Conservation (phyloP, 345 rosid species). For the Gossypium thurberi region DNA sequence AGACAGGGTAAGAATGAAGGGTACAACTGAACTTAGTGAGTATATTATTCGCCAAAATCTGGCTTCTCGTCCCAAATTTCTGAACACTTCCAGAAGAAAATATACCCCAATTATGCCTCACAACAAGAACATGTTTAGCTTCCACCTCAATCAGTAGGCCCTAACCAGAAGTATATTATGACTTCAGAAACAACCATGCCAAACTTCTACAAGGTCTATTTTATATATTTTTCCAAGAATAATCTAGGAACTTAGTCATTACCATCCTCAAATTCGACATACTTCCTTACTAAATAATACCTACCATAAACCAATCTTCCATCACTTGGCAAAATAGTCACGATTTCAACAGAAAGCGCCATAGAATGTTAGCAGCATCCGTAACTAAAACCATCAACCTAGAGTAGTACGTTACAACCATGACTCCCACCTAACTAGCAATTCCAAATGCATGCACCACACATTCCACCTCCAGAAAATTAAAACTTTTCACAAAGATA, state of each 20-base stretch:
- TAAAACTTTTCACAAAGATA: not conserved
- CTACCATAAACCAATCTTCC: not conserved
- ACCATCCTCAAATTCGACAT: not conserved
- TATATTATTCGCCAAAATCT: not conserved
- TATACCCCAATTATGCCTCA: not conserved
- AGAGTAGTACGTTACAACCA: too few species aligned
- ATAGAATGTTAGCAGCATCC: not conserved
- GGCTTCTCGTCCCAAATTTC: not conserved
- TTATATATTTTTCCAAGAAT: not conserved
- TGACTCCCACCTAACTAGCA: not conserved
- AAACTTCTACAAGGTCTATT: not conserved
- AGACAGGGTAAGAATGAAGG: not conserved
- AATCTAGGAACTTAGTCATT: not conserved
- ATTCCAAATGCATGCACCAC: not conserved
- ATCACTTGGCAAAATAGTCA: not conserved
- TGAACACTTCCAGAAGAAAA: not conserved
- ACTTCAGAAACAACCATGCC: not conserved
- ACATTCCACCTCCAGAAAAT: not conserved
- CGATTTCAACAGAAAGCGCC: not conserved
- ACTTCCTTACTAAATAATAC: not conserved
- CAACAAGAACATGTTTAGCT: not conserved
- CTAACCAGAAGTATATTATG: not conserved
- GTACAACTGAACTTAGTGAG: not conserved
- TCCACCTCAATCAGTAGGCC: not conserved
- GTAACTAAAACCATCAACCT: not conserved